These are phyloP conservation scores for Coniochaeta prunicola DNA, from an alignment of 2,329 filamentous ascomycete species.

Conservation along the genomic window DNA sequence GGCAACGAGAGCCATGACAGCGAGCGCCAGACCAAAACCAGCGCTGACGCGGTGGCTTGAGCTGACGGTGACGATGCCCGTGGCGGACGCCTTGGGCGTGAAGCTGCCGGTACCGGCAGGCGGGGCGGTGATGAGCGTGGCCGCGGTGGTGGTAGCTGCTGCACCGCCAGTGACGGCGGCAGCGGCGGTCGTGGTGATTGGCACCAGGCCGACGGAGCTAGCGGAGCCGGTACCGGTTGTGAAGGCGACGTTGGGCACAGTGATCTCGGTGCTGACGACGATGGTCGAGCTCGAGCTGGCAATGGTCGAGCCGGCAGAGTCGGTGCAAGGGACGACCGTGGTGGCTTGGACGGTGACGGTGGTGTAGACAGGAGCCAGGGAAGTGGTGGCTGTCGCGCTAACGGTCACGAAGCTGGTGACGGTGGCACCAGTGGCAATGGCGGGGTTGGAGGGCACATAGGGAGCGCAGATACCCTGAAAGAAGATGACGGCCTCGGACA, in stretches of 20 bases:
- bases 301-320: constrained; percentile 36
- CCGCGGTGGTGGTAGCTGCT: constrained; percentile 14
- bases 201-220: constrained; percentile 27
- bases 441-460: constrained; percentile 71
- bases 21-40: constrained; percentile 37
- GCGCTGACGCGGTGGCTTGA: constrained; percentile 27
- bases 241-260: constrained; percentile 47
- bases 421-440: constrained; percentile 67
- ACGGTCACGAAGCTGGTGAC: constrained; percentile 54
- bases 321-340: constrained; percentile 41
- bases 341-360: constrained; percentile 43
- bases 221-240: constrained; percentile 26
- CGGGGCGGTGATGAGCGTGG: constrained; percentile 17
- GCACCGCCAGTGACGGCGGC: background rate
- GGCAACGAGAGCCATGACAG: constrained; percentile 34
- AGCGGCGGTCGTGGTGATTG: constrained; percentile 26
- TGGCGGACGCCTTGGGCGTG: constrained; percentile 25
- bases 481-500: constrained; percentile 68
- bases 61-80: constrained; percentile 23
- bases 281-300: constrained; percentile 42
- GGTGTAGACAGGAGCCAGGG: constrained; percentile 32
- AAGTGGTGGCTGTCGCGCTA: constrained; percentile 29
- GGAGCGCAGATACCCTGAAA: constrained; percentile 86
- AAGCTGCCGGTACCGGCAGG: constrained; percentile 23
- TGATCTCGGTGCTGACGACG: constrained; percentile 38